phyloP scores from a whole-genome alignment of 371 early-diverging fungal genomes.

The Mortierella sp. region DNA sequence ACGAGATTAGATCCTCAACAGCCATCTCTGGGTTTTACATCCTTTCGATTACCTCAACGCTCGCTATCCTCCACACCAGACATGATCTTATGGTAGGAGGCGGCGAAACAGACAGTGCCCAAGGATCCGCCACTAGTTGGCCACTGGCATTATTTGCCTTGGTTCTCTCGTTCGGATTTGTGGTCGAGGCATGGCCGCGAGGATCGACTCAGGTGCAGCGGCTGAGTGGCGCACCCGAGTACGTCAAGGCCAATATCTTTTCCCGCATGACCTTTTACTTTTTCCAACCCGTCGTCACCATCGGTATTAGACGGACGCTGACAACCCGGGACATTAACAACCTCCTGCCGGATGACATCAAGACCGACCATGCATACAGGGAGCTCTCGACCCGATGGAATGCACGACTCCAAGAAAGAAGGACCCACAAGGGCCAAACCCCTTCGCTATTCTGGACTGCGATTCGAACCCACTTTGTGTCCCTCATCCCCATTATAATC shows the following conservation, averaged over 20 bases:
- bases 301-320: constrained; percentile 13
- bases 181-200: constrained; percentile 40
- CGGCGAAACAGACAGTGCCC: neutral
- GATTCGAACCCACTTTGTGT: neutral
- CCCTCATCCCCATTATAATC: constrained; percentile 15
- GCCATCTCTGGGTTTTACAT: constrained; percentile 24
- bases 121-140: too few species aligned
- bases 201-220: constrained; percentile 24
- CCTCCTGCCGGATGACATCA: constrained; percentile 7
- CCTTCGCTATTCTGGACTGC: constrained; percentile 27
- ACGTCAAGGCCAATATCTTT: constrained; percentile 28
- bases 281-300: constrained; percentile 10
- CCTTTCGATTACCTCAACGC: constrained; percentile 1
- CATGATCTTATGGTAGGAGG: neutral
- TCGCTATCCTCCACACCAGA: constrained; percentile 4
- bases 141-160: neutral
- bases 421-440: neutral
- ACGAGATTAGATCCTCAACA: constrained; percentile 35
- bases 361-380: constrained; percentile 1
- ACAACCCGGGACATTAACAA: constrained; percentile 2
- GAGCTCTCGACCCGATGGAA: constrained; percentile 15
- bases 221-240: constrained; percentile 6
- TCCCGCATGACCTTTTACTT: constrained; percentile 23
- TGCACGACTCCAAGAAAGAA: neutral
- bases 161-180: constrained; percentile 5